These are phyloP conservation scores for Daldinia sp. DNA, from an alignment of 2,329 filamentous ascomycete genomes.

Conservation along the genomic window DNA sequence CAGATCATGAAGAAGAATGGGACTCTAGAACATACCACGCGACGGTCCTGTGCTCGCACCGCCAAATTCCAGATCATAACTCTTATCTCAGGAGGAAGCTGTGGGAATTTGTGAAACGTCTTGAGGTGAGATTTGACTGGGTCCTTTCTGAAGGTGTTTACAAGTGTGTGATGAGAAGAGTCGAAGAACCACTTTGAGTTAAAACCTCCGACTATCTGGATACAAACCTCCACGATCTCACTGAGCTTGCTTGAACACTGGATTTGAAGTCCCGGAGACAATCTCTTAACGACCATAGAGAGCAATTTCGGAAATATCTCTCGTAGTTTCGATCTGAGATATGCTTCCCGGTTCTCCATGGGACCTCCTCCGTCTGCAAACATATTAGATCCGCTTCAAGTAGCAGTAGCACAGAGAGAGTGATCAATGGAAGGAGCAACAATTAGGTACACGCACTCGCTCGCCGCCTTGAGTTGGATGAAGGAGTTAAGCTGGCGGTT, in stretches of 20 bases:
- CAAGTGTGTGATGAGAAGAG: background rate
- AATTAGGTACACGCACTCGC: background rate
- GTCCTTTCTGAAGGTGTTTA: background rate
- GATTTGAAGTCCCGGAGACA: background rate
- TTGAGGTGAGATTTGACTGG: background rate
- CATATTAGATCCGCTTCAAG: background rate
- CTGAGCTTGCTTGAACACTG: background rate
- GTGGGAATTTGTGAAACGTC: conserved; percentile 1
- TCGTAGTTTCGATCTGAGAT: background rate
- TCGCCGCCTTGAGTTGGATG: background rate
- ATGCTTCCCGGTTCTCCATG: background rate
- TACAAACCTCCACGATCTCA: background rate
- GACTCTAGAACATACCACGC: conserved; percentile 7
- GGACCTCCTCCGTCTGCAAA: too few relatives aligned
- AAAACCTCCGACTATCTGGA: background rate
- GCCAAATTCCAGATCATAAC: conserved; percentile 13
- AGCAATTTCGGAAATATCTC: background rate
- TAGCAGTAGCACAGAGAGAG: background rate
- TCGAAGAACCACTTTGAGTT: background rate
- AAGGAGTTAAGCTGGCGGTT: background rate
- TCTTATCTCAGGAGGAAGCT: conserved; percentile 7
- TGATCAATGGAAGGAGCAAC: background rate
- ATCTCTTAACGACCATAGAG: background rate
- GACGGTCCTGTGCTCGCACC: background rate
- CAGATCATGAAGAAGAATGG: background rate